Percentiles rank a stretch among this genome's conserved stretches.
These are phyloP conservation scores for Aureobasidium uvarum DNA, from an alignment of 2,329 filamentous ascomycete genomes.

Conservation along the genomic window DNA sequence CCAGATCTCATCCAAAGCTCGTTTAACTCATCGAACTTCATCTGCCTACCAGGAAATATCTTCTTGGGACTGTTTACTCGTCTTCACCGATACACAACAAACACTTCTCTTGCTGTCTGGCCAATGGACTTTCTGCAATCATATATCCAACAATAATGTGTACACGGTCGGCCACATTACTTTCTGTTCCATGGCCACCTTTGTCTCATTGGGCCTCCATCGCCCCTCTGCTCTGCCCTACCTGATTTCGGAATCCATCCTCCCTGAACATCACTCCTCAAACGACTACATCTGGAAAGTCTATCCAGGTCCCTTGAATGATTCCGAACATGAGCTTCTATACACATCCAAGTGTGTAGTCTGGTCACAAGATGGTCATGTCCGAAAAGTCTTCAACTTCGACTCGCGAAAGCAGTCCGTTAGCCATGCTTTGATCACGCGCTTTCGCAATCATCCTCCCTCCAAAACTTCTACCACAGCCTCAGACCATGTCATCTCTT, in stretches of 20 bases:
- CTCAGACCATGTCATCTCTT: conserved; percentile 2
- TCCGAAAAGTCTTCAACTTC: conserved; percentile 83
- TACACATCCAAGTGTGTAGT: conserved; percentile 73
- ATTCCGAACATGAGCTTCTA: conserved; percentile 73
- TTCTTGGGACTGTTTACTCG: not conserved
- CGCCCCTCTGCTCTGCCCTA: conserved; percentile 80
- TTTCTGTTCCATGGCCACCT: conserved; percentile 68
- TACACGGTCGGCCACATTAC: not conserved
- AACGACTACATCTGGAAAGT: conserved; percentile 76
- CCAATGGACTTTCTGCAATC: conserved; percentile 10
- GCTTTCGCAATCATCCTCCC: conserved; percentile 53
- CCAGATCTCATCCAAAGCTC: not conserved
- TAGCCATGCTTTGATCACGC: conserved; percentile 79
- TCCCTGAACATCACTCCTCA: conserved; percentile 64
- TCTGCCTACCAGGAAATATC: not conserved
- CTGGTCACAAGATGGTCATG: conserved; percentile 83
- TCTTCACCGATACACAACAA: not conserved
- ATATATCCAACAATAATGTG: conserved; percentile 8
- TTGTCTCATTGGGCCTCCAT: conserved; percentile 89
- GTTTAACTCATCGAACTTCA: no score
- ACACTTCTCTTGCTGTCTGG: not conserved
- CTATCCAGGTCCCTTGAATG: conserved; percentile 45
- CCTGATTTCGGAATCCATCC: conserved; percentile 74
- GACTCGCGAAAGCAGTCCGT: conserved; percentile 83
- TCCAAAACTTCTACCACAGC: not conserved